Percentiles rank a stretch among this genome's conserved stretches.
Conservation (phyloP, 2,329 filamentous ascomycete genomes). For the Penicillium sp. region DNA sequence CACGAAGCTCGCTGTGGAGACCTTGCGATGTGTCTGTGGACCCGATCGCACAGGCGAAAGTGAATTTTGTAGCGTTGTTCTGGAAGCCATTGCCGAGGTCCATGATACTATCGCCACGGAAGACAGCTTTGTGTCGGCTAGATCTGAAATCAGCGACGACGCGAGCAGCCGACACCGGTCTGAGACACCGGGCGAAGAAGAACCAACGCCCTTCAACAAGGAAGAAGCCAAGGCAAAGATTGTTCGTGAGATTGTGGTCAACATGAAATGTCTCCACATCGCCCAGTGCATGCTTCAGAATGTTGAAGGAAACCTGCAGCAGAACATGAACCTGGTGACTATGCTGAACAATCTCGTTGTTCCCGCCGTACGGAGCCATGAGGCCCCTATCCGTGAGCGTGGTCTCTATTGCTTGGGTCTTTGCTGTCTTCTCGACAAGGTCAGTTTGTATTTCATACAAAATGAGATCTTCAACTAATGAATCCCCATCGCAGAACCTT, state of each 20-base stretch:
- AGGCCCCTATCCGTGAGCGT: conserved; percentile 86
- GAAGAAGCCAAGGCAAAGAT: conserved; percentile 66
- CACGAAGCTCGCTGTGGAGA: conserved; percentile 81
- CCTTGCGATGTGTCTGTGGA: conserved; percentile 78
- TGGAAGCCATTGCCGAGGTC: conserved; percentile 93
- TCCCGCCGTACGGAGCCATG: conserved; percentile 88
- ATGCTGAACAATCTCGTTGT: conserved; percentile 98
- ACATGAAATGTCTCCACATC: conserved; percentile 97
- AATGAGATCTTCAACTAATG: conserved; percentile 4
- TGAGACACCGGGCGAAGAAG: conserved; percentile 51
- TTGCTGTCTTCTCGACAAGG: conserved; percentile 84
- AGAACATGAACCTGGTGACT: conserved; percentile 88
- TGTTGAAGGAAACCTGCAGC: conserved; percentile 79
- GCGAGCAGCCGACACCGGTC: conserved; percentile 50
- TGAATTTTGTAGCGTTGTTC: conserved; percentile 56
- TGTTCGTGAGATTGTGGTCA: conserved; percentile 86
- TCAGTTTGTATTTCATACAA: conserved; percentile 29
- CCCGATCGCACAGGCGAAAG: conserved; percentile 49
- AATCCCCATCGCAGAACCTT: conserved; percentile 56
- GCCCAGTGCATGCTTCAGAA: conserved; percentile 97
- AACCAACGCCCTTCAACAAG: conserved; percentile 53
- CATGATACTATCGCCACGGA: conserved; percentile 82
- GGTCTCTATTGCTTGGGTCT: conserved; percentile 86
- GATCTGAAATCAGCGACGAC: conserved; percentile 74
- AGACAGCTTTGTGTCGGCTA: conserved; percentile 91